These are phyloP conservation scores for Begonia fuchsioides DNA, from an alignment of 306 rosid genomes.

Conservation along the genomic window DNA sequence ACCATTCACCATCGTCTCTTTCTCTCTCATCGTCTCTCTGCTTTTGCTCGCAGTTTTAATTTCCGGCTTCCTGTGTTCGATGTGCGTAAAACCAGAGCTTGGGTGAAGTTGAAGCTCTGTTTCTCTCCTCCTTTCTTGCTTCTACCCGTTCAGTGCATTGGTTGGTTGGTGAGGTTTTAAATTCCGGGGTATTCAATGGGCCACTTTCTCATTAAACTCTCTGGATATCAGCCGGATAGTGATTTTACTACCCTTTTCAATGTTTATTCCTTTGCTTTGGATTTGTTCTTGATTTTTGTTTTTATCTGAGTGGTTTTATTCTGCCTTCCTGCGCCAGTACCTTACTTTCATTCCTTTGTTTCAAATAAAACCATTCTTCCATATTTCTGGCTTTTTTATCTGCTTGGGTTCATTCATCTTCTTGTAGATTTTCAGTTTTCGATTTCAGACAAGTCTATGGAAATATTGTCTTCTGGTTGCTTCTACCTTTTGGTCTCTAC, in stretches of 20 bases:
- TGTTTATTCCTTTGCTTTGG: conserved; percentile 62
- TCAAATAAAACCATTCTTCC: conserved; percentile 15
- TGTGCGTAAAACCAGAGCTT: background rate
- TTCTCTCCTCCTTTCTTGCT: background rate
- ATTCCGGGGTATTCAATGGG: conserved; percentile 18
- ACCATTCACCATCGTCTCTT: conserved; percentile 5
- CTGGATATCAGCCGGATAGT: conserved; percentile 27
- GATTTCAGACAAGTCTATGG: conserved; percentile 32
- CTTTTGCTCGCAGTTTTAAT: conserved; percentile 9
- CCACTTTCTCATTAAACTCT: conserved; percentile 15
- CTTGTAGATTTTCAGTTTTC: conserved; percentile 24
- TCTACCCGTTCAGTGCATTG: conserved; percentile 5
- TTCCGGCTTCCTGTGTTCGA: background rate
- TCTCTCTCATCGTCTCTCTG: conserved; percentile 6
- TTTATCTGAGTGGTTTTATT: conserved; percentile 39
- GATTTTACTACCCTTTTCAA: conserved; percentile 59
- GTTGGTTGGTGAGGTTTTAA: conserved; percentile 21
- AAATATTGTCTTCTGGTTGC: conserved; percentile 48
- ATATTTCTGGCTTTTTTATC: conserved; percentile 23
- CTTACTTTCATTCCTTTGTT: conserved; percentile 9
- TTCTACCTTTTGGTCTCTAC: conserved; percentile 24
- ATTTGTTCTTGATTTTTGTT: conserved; percentile 59
- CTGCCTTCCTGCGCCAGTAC: conserved; percentile 18
- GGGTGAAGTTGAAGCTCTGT: background rate
- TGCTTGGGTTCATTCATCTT: conserved; percentile 32